Percentiles rank a stretch among this genome's conserved stretches.
These are phyloP conservation scores for Paspalum notatum DNA, from an alignment of 176 grass and related monocot species.

Conservation along the genomic window DNA sequence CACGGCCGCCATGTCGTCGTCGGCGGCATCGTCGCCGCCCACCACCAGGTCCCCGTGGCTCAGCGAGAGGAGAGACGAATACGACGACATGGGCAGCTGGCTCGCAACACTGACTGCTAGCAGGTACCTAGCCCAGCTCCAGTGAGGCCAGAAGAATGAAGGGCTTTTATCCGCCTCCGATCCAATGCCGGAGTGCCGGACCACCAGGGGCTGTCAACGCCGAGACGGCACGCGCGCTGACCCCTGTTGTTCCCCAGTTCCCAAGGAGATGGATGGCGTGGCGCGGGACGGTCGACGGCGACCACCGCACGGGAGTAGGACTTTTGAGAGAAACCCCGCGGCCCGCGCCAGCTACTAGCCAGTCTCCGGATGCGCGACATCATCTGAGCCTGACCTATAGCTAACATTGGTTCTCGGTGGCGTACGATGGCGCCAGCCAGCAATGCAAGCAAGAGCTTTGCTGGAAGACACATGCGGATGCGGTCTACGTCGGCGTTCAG, in stretches of 20 bases:
- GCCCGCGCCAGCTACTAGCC: neutral
- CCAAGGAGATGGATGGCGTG: too few relatives aligned
- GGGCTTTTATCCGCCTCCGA: neutral
- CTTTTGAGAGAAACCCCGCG: neutral
- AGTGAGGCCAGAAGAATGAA: neutral
- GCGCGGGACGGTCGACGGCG: neutral
- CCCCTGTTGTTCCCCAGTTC: too few relatives aligned
- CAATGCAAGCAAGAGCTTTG: too few relatives aligned
- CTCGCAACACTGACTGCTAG: too few relatives aligned
- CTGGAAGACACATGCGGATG: too few relatives aligned
- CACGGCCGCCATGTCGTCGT: neutral
- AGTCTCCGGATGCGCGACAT: neutral
- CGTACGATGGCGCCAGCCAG: too few relatives aligned
- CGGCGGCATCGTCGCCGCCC: neutral
- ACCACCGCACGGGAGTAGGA: neutral
- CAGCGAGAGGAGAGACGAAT: constrained; percentile 24
- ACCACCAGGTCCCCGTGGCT: neutral
- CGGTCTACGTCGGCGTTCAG: neutral
- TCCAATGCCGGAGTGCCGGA: neutral
- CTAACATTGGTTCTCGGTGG: too few relatives aligned
- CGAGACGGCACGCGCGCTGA: neutral
- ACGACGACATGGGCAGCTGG: constrained; percentile 51
- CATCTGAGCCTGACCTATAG: neutral
- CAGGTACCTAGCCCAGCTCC: too few relatives aligned
- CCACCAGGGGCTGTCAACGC: neutral